phyloP scores from a whole-genome alignment of 495 filamentous ascomycete genomes.

The Cenococcum geophilum region DNA sequence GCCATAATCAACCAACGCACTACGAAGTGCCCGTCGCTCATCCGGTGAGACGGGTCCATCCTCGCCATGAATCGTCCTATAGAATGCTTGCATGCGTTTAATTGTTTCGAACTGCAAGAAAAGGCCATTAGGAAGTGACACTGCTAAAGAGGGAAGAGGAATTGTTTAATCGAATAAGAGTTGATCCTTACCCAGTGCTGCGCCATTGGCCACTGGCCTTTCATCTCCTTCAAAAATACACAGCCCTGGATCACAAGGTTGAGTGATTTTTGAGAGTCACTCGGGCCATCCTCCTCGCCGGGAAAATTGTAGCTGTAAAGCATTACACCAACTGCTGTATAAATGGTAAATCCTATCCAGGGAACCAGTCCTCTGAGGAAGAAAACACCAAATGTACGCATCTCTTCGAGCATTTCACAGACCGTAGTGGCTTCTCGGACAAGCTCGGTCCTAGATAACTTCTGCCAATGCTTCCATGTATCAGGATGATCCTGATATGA shows the following conservation, averaged over 20 bases:
- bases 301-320: constrained; percentile 33
- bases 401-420: constrained; percentile 35
- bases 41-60: constrained; percentile 29
- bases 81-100: constrained; percentile 34
- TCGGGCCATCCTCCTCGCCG: constrained; percentile 24
- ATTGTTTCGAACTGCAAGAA: constrained; percentile 30
- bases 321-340: constrained; percentile 32
- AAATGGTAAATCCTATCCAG: constrained; percentile 36
- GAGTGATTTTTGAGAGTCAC: constrained; percentile 18
- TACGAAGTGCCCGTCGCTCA: constrained; percentile 27
- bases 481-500: constrained; percentile 25
- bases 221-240: constrained; percentile 34
- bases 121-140: neutral
- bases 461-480: constrained; percentile 30
- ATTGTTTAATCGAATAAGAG: too few species aligned
- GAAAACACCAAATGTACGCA: constrained; percentile 33
- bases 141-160: too few species aligned
- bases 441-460: constrained; percentile 23
- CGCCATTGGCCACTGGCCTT: constrained; percentile 33
- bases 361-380: constrained; percentile 34
- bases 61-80: constrained; percentile 20
- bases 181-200: constrained; percentile 31
- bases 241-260: constrained; percentile 30
- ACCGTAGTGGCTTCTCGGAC: constrained; percentile 29
- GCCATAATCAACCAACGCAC: constrained; percentile 33